Evolutionary conservation across 129 eudicot species (phyloP).

Genomic region (Pseudognaphalium luteoalbum): DNA sequence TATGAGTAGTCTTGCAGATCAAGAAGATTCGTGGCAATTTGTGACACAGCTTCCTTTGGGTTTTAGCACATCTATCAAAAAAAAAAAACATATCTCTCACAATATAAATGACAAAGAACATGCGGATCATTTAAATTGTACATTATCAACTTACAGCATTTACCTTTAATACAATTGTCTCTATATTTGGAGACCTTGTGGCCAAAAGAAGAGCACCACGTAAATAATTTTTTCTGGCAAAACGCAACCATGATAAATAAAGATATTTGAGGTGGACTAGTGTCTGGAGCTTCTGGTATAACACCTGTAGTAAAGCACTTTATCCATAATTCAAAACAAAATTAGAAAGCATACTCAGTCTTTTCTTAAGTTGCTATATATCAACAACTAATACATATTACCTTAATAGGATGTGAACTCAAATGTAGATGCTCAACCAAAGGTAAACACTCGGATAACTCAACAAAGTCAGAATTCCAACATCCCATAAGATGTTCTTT

Average conservation of each 20-base stretch:
- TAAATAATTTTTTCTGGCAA: conserved; percentile 24
- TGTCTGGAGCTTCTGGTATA: conserved; percentile 13
- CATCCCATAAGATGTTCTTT: conserved; percentile 7
- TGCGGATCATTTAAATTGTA: background rate
- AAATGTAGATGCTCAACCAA: conserved; percentile 21
- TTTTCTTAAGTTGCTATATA: background rate
- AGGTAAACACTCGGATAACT: conserved; percentile 27
- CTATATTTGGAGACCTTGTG: conserved; percentile 19
- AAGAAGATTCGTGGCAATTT: conserved; percentile 12
- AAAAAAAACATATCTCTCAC: background rate
- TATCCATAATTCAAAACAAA: conserved; percentile 4
- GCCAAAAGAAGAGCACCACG: conserved; percentile 19
- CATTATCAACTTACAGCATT: background rate
- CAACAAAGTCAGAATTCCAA: conserved; percentile 20
- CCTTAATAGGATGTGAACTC: conserved; percentile 22
- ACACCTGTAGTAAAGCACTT: conserved; percentile 33
- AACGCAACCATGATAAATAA: background rate
- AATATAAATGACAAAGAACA: background rate
- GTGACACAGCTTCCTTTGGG: conserved; percentile 15
- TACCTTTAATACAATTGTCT: conserved; percentile 4
- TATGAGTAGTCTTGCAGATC: conserved; percentile 13
- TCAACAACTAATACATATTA: background rate
- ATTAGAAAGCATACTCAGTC: background rate
- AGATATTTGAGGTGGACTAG: conserved; percentile 20
- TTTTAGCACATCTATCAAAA: conserved; percentile 16